phyloP scores from a whole-genome alignment of 1,284 basidiomycete genomes.

The Coniophora puteana region DNA sequence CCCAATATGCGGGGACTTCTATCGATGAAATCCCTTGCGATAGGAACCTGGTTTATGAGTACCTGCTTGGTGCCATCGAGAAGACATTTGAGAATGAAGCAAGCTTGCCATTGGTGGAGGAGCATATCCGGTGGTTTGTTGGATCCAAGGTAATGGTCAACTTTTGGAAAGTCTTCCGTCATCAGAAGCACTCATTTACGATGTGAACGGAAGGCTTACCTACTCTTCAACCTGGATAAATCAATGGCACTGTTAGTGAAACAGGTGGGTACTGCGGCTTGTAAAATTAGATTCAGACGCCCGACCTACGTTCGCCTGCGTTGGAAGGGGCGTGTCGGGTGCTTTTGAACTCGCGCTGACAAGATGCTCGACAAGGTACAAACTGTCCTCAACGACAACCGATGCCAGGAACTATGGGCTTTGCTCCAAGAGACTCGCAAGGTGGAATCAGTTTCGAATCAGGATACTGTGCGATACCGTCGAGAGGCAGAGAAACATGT shows the following conservation, averaged over 20 bases:
- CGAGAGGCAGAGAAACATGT: conserved; percentile 87
- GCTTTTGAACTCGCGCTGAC: too few species aligned
- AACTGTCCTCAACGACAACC: conserved; percentile 71
- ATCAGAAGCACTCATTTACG: conserved; percentile 25
- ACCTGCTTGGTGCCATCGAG: conserved; percentile 89
- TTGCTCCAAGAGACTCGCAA: conserved; percentile 53
- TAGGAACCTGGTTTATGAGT: conserved; percentile 75
- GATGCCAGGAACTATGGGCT: conserved; percentile 71
- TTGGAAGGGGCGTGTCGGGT: too few species aligned
- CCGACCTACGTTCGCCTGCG: background rate
- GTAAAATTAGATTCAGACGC: conserved; percentile 1
- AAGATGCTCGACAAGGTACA: conserved; percentile 59
- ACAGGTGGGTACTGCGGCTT: conserved; percentile 53
- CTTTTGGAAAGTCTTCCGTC: conserved; percentile 4
- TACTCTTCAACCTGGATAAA: conserved; percentile 91
- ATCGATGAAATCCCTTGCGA: conserved; percentile 29
- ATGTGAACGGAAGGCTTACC: conserved; percentile 81
- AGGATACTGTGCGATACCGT: conserved; percentile 87
- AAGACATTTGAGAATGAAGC: conserved; percentile 92
- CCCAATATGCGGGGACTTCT: conserved; percentile 44
- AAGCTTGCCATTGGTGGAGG: conserved; percentile 88
- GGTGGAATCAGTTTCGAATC: conserved; percentile 53
- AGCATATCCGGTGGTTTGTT: conserved; percentile 96
- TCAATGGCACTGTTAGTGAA: conserved; percentile 85
- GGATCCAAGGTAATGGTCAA: conserved; percentile 75